phyloP scores from a whole-genome alignment of 805 yeast species.

The Tetrapisispora pingtungensis region DNA sequence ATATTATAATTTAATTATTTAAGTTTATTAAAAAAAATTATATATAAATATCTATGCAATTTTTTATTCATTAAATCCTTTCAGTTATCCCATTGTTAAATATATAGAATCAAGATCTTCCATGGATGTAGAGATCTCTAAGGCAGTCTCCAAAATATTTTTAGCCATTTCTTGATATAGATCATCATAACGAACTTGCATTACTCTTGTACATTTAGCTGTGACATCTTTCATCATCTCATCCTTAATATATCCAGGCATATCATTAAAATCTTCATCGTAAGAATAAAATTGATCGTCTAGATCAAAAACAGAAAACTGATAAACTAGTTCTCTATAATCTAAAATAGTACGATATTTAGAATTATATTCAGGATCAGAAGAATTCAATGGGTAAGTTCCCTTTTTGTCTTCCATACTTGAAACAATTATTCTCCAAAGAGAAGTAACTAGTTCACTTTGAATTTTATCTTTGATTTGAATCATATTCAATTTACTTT shows the following conservation, averaged over 20 bases:
- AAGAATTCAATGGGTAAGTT: constrained; percentile 6
- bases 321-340: constrained; percentile 25
- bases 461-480: constrained; percentile 26
- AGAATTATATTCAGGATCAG: not conserved
- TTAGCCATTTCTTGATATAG: constrained; percentile 50
- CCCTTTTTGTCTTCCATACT: constrained; percentile 6
- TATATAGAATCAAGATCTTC: constrained; percentile 74
- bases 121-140: constrained; percentile 46
- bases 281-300: constrained; percentile 22
- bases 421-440: constrained; percentile 41
- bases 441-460: constrained; percentile 38
- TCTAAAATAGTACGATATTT: constrained; percentile 2
- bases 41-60: not conserved
- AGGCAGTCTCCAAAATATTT: constrained; percentile 45
- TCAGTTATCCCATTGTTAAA: constrained; percentile 44
- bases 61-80: not conserved
- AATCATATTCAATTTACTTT: constrained; percentile 8
- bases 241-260: constrained; percentile 31
- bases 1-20: not conserved
- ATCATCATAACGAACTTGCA: constrained; percentile 16
- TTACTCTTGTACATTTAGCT: constrained; percentile 13
- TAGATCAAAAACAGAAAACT: constrained; percentile 27
- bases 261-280: constrained; percentile 35
- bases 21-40: not conserved
- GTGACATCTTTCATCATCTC: constrained; percentile 34